phyloP scores from a whole-genome alignment of 305 asterid species.

The Solanum hybrid region DNA sequence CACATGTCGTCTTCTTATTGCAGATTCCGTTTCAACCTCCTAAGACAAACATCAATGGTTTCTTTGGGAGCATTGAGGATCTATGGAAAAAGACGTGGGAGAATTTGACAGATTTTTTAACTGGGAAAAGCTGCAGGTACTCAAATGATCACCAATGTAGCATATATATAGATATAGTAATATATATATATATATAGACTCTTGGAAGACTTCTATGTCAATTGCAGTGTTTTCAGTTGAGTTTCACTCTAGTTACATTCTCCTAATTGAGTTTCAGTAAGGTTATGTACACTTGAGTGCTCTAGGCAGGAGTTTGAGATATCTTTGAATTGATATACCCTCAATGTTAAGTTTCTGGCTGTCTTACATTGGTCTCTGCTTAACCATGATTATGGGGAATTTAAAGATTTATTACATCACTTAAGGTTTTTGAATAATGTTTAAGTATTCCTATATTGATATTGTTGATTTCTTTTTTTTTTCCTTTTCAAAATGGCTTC shows the following conservation, averaged over 20 bases:
- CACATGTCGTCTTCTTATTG: not conserved
- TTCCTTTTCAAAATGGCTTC: not conserved
- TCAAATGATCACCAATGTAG: not conserved
- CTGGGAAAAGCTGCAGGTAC: slow-evolving; percentile 89
- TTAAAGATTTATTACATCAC: not conserved
- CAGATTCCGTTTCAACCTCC: slow-evolving; percentile 89
- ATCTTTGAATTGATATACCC: not conserved
- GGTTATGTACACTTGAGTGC: not conserved
- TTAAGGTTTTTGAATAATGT: not conserved
- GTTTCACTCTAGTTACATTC: not conserved
- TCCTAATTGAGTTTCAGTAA: not conserved
- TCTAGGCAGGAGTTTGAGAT: not conserved
- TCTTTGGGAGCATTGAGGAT: slow-evolving; percentile 67
- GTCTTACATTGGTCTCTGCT: not conserved
- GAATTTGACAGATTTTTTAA: slow-evolving; percentile 44
- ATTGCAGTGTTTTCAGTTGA: not conserved
- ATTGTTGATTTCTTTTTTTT: not conserved
- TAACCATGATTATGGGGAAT: not conserved
- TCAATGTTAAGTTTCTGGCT: not conserved
- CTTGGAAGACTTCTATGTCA: not conserved
- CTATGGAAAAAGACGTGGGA: slow-evolving; percentile 58
- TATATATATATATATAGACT: not conserved
- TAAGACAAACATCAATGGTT: slow-evolving; percentile 50
- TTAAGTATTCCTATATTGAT: not conserved
- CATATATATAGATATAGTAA: not conserved